A percentile compares a stretch with the other conserved stretches of the same genome.
phyloP scores from a whole-genome alignment of 176 grass and related monocot genomes.

The Phyllostachys edulis region DNA sequence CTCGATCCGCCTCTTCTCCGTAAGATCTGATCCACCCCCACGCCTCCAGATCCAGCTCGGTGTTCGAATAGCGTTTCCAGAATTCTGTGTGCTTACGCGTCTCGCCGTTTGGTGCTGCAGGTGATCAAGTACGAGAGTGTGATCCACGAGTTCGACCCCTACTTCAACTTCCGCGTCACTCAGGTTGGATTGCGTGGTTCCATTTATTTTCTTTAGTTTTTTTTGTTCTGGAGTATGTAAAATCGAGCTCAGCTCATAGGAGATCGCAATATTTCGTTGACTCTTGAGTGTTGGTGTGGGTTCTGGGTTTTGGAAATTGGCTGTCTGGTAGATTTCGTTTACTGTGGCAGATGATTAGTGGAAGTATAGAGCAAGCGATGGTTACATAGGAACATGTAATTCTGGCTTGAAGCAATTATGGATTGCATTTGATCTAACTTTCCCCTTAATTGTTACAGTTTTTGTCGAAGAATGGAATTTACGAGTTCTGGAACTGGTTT shows the following conservation, averaged over 20 bases:
- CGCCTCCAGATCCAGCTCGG: conserved; percentile 27
- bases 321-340: conserved; percentile 21
- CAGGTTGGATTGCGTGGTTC: conserved; percentile 58
- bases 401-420: neutral
- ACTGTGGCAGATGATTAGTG: neutral
- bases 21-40: conserved; percentile 50
- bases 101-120: conserved; percentile 33
- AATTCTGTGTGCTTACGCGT: neutral
- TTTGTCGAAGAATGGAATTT: conserved; percentile 98
- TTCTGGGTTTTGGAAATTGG: conserved; percentile 50
- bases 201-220: neutral
- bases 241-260: neutral
- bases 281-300: neutral
- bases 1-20: conserved; percentile 98
- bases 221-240: neutral
- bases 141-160: conserved; percentile 99
- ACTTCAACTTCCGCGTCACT: conserved; percentile 98
- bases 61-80: neutral
- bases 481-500: conserved; percentile 99
- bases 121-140: conserved; percentile 99
- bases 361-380: neutral
- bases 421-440: conserved; percentile 30
- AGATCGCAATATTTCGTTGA: neutral
- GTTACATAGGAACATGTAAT: neutral
- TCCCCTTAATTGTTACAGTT: conserved; percentile 55